Percentiles rank a stretch among this genome's conserved stretches.
phyloP scores from a whole-genome alignment of 2,329 filamentous ascomycete genomes.

The Zarea fungicola region DNA sequence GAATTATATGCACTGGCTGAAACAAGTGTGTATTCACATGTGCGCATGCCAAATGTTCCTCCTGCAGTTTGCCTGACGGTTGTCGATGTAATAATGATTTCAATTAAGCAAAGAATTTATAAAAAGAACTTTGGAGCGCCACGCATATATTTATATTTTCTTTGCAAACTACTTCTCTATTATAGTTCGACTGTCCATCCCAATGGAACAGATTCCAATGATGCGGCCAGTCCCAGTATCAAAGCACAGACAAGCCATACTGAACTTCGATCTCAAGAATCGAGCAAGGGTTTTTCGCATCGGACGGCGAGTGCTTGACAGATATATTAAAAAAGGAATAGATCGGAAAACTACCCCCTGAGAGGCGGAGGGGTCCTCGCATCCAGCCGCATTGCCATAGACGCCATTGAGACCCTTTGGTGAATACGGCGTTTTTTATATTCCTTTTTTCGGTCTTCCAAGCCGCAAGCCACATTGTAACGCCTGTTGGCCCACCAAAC shows the following conservation, averaged over 20 bases:
- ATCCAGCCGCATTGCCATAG: too few relatives aligned
- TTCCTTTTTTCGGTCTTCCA: neutral
- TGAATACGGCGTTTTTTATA: too few relatives aligned
- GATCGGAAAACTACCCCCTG: too few relatives aligned
- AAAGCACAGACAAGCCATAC: neutral
- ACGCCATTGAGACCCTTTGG: too few relatives aligned
- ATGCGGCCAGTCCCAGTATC: too few relatives aligned
- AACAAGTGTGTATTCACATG: neutral
- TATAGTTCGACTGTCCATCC: neutral
- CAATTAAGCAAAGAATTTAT: too few relatives aligned
- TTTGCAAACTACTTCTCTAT: neutral
- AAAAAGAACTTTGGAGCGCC: neutral
- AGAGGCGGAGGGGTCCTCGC: too few relatives aligned
- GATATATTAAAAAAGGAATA: neutral
- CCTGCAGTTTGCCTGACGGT: too few relatives aligned
- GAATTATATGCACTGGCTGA: neutral
- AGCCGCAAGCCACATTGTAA: conserved; percentile 1
- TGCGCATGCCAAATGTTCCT: too few relatives aligned
- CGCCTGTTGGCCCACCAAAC: neutral
- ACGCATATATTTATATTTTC: neutral
- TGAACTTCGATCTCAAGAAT: neutral
- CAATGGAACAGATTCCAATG: neutral
- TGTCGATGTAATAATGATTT: neutral
- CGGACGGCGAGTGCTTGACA: neutral
- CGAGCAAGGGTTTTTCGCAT: neutral